Conservation (phyloP, 441 rosid species). For the Erodium chrysanthum region DNA sequence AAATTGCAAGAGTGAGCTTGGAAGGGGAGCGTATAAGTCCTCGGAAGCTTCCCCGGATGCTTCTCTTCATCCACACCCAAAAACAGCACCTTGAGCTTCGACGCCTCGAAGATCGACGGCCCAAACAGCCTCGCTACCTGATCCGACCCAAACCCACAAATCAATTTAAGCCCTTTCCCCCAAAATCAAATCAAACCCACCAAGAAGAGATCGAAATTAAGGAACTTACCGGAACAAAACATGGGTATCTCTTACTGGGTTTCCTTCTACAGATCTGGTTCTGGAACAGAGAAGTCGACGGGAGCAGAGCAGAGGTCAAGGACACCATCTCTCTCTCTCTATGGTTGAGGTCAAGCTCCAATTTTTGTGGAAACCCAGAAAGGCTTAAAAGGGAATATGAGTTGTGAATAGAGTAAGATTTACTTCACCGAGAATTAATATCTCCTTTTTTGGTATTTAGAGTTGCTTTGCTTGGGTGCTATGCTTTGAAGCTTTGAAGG, state of each 20-base stretch:
- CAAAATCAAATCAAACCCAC: too few relatives aligned
- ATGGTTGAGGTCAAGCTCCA: neutral
- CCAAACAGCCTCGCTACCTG: conserved; percentile 86
- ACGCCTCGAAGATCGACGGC: conserved; percentile 81
- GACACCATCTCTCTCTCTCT: conserved; percentile 1
- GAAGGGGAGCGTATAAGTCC: conserved; percentile 77
- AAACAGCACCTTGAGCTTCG: conserved; percentile 78
- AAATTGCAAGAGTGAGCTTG: conserved; percentile 67
- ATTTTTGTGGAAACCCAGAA: neutral
- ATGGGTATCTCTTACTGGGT: conserved; percentile 37
- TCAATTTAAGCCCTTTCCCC: neutral
- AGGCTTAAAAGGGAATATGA: neutral
- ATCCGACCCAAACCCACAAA: conserved; percentile 17
- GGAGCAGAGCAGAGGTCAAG: conserved; percentile 28
- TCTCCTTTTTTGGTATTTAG: neutral
- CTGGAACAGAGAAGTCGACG: conserved; percentile 37
- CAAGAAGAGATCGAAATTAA: neutral
- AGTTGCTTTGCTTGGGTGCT: neutral
- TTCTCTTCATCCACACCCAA: conserved; percentile 83
- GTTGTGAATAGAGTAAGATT: neutral
- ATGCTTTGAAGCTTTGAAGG: neutral
- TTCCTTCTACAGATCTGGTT: conserved; percentile 29
- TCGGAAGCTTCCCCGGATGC: conserved; percentile 76
- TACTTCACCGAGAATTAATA: neutral
- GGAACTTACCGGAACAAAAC: conserved; percentile 45